Evolutionary conservation across 2,329 filamentous ascomycete species (phyloP), one percentile per base, ranked within the genome.

Genomic region (Purpureocillium lavendulum): DNA sequence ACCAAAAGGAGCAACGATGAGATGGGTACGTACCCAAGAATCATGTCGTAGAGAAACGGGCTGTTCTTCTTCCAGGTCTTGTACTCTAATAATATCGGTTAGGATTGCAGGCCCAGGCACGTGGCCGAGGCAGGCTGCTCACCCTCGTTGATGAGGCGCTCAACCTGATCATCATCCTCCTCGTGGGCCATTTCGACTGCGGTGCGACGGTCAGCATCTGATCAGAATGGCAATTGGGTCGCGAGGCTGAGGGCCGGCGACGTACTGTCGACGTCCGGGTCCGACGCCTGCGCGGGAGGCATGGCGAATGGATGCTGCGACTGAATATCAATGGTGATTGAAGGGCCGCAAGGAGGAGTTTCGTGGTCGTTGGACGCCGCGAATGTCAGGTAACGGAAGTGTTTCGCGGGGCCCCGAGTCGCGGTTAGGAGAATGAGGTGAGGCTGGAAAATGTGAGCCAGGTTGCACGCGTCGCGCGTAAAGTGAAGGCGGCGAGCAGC

Each of bases 61-160:
- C 86, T 87, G 66, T 98, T 98, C 73, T 98, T 98, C 75, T 98
- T 98, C 92, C 92, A 98, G 49, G 90, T 96, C 64, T 98, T 98
- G 77, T 98, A 98, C 62, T 98, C 92, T 88, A 14, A 14, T 17
- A 18, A 14, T 17, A 18, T 14, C 31, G 24, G 32, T 53, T 13
- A 44, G 39, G 31, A 4, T 3, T 29, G 17, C 34, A 14, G 28
- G 15, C n/a, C 31, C 12, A 10, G 24, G 30, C 7, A 18, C 15
- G 30, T 28, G 7, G 24, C 21, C 10, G 10, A 26, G 12, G 15
- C 36, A 13, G 33, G 16, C 7, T 10, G 15, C 37, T 37, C 68
- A 84, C 84, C 85, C 70, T 98, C 92, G 53, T 97, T 97, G 65
- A 97, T 88, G 45, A 94, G 73, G 65, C 94, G 88, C 64, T 94